phyloP scores from a whole-genome alignment of 108 stramenopile species.

The Nitzschia inconspicua region DNA sequence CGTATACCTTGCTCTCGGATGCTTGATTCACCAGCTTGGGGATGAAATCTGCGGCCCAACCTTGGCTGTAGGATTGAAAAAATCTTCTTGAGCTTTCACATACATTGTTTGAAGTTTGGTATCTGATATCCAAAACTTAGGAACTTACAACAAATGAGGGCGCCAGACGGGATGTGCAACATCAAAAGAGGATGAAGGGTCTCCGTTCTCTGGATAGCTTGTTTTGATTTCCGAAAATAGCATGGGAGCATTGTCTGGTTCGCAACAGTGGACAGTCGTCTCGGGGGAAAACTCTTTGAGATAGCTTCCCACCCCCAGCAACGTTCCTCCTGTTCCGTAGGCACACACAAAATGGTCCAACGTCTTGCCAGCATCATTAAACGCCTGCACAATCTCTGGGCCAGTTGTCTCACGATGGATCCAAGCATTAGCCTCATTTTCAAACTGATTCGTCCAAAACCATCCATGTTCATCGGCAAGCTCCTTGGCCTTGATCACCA shows the following conservation, averaged over 20 bases:
- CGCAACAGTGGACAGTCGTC: conserved; percentile 59
- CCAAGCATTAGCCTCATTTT: conserved; percentile 74
- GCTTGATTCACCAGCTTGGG: conserved; percentile 58
- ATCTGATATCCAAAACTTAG: background rate
- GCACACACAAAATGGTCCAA: conserved; percentile 52
- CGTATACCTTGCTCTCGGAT: conserved; percentile 22
- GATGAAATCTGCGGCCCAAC: conserved; percentile 86
- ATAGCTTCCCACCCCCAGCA: conserved; percentile 57
- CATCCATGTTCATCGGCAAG: conserved; percentile 57
- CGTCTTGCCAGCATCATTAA: conserved; percentile 34
- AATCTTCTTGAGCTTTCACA: background rate
- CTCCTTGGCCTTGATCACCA: conserved; percentile 65
- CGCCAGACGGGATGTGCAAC: conserved; percentile 50
- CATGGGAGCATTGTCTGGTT: conserved; percentile 64
- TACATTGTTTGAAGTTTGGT: background rate
- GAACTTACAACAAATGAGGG: conserved; percentile 22
- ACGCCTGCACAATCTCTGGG: conserved; percentile 63
- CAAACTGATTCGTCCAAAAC: conserved; percentile 72
- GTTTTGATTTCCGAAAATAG: conserved; percentile 56
- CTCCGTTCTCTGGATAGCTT: conserved; percentile 50
- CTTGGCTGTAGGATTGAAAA: conserved; percentile 38
- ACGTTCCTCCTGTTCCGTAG: conserved; percentile 74
- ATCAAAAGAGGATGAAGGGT: conserved; percentile 17
- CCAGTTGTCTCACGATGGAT: conserved; percentile 75
- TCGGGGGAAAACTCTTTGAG: conserved; percentile 55